Base-by-base conservation (phyloP, 257 asterid genomes). In the Nicotiana tabacum region DNA sequence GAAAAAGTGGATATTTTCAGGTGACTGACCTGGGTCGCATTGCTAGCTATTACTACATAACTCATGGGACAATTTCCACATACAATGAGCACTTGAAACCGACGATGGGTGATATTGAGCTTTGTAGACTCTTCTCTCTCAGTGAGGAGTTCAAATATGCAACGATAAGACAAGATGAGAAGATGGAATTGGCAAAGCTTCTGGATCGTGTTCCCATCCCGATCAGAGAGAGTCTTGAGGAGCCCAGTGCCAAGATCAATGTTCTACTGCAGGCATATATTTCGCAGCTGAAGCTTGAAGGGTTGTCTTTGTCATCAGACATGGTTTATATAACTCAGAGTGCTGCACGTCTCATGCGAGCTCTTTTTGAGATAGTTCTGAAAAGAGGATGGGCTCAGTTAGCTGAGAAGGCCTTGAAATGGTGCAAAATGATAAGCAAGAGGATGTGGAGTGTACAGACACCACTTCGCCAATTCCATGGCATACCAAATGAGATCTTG, bases 401-500 rank as follows among this genome's bases (percentile, higher is more conserved):
- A 83, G 82, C 90, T 66, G 89, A 86, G 82, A 86, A 88, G 86
- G 89, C 90, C 76, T 77, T 88, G 83, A 88, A 88, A 69, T 88
- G 90, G 90, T 88, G 89, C 87, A 88, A 88, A 58, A 88, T 88
- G 89, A 88, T 86, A 65, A 84, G 78, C 83, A 88, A 83, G 80
- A 83, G 88, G 81, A 88, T 86, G 88, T 88, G 90, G 90, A 81
- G 89, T 84, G 90, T 88, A 61, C 90, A 88, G 83, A 88, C 90
- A 27, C 89, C 90, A 48, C 89, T 86, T 24, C 88, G 88, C 43
- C 90, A 86, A 61, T 88, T 88, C 81, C 88, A 86, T 77, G 90
- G 88, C 65, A 84, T 88, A 57, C 89, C 86, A 51, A 88, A 84
- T 84, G 86, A 88, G 53, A 83, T 88, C 68, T 68, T 84, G 83